These are phyloP conservation scores for Saccharomycopsis hybrid DNA, from an alignment of 1,139 yeast species.

Conservation along the genomic window DNA sequence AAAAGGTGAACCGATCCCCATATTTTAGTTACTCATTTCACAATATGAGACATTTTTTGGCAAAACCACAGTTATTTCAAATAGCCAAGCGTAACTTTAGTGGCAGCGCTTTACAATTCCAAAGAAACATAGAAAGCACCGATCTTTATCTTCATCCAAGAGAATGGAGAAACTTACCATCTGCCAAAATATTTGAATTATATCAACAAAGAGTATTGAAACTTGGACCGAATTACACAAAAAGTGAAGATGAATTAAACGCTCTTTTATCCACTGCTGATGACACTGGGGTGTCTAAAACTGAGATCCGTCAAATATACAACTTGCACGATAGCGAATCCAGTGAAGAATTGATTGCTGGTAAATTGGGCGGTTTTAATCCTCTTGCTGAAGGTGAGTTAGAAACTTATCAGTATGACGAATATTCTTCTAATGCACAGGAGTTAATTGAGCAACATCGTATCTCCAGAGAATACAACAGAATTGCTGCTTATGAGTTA, in stretches of 20 bases:
- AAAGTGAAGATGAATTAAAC: constrained; percentile 41
- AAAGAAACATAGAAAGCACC: background rate
- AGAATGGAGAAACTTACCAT: constrained; percentile 62
- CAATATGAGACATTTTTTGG: too few relatives aligned
- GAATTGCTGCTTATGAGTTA: constrained; percentile 87
- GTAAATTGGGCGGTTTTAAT: constrained; percentile 14
- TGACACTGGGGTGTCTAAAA: constrained; percentile 30
- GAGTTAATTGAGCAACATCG: constrained; percentile 56
- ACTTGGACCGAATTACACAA: constrained; percentile 52
- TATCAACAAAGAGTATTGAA: constrained; percentile 52
- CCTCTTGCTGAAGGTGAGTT: constrained; percentile 26
- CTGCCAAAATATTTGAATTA: constrained; percentile 53
- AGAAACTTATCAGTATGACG: constrained; percentile 45
- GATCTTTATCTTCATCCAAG: constrained; percentile 39
- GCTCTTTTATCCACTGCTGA: constrained; percentile 38
- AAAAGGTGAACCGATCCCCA: too few relatives aligned
- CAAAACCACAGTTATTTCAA: too few relatives aligned
- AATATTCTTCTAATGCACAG: constrained; percentile 56
- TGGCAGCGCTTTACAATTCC: background rate
- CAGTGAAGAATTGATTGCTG: constrained; percentile 22
- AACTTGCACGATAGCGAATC: too few relatives aligned
- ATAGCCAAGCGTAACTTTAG: constrained; percentile 1
- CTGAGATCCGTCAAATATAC: constrained; percentile 31
- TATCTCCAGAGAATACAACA: constrained; percentile 55
- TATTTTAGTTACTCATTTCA: too few relatives aligned